Percentiles rank a stretch among this genome's conserved stretches.
Evolutionary conservation across 169 alveolate species (phyloP).

Genomic region (Eimeria sp.): DNA sequence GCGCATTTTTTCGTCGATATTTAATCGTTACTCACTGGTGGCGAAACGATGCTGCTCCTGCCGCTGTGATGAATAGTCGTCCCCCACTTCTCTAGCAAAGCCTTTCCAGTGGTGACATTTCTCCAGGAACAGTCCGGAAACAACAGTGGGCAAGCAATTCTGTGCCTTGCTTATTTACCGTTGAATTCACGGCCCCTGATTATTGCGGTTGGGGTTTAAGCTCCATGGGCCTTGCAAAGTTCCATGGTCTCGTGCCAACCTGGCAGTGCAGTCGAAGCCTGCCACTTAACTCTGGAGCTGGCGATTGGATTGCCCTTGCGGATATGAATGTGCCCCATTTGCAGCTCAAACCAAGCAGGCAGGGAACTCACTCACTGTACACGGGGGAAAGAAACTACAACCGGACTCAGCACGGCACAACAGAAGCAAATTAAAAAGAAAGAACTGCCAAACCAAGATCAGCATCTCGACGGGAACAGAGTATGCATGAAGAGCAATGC

Average conservation of each 20-base stretch:
- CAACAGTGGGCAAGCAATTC: not conserved
- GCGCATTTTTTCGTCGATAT: not conserved
- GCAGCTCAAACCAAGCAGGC: not conserved
- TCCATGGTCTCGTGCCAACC: not conserved
- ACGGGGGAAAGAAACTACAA: not conserved
- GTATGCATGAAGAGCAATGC: no score
- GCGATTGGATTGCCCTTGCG: not conserved
- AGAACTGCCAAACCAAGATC: not conserved
- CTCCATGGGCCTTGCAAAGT: not conserved
- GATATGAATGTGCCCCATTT: not conserved
- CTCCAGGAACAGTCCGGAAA: not conserved
- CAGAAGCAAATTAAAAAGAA: not conserved
- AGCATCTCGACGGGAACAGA: not conserved
- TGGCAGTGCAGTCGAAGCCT: no score
- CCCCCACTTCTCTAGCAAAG: not conserved
- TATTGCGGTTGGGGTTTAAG: not conserved
- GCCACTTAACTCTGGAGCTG: not conserved
- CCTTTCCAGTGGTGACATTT: not conserved
- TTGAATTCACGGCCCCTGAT: not conserved
- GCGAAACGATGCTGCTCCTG: not conserved
- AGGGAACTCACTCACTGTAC: slow-evolving; percentile 14
- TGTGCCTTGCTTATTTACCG: not conserved
- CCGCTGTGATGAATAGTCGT: no score
- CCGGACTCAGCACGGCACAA: not conserved
- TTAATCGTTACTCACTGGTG: not conserved